These are phyloP conservation scores for Malbranchea zuffiana DNA, from an alignment of 2,329 filamentous ascomycete species.

Conservation along the genomic window DNA sequence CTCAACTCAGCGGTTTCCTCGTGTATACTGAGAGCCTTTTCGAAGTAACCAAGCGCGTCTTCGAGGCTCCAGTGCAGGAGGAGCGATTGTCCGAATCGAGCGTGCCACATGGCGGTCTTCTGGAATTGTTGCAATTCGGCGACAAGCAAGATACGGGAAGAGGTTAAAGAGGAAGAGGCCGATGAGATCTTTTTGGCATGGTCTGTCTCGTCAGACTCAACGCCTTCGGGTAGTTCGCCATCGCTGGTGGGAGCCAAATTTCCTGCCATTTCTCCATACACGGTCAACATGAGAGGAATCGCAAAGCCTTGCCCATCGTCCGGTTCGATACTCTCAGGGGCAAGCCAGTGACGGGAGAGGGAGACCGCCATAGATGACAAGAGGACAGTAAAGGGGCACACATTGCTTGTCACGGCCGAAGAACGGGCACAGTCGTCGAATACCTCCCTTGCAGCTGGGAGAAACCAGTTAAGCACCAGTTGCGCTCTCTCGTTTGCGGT, in stretches of 20 bases:
- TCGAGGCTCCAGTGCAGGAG: not conserved
- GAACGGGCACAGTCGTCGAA: not conserved
- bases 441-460: not conserved
- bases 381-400: too few relatives aligned
- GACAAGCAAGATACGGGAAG: not conserved
- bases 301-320: not conserved
- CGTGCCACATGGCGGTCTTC: not conserved
- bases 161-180: too few relatives aligned
- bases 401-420: too few relatives aligned
- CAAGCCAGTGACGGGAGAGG: not conserved
- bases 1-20: not conserved
- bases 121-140: not conserved
- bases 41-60: not conserved
- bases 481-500: constrained; percentile 1
- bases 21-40: not conserved
- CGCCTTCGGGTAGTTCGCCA: too few relatives aligned
- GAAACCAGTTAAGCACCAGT: constrained; percentile 1
- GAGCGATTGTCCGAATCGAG: not conserved
- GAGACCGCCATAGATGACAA: not conserved
- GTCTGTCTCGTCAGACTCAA: too few relatives aligned
- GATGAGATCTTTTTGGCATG: too few relatives aligned
- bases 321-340: not conserved
- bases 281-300: not conserved
- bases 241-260: too few relatives aligned
- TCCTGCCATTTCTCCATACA: not conserved